Evolutionary conservation across 257 asterid genomes (phyloP).

Genomic region (Sherardia arvensis): DNA sequence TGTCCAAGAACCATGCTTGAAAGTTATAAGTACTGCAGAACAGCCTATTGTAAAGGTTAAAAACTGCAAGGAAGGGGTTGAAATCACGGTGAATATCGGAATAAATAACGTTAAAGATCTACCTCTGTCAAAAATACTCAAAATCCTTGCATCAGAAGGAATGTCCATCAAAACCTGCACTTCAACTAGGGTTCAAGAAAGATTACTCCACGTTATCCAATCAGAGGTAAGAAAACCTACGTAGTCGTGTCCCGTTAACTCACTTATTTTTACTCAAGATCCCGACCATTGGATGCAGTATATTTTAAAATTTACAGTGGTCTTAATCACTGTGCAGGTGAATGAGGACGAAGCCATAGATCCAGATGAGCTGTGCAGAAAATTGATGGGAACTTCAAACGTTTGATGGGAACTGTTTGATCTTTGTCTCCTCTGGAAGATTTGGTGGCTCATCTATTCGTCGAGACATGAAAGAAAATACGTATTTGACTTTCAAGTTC

Average conservation of each 20-base stretch:
- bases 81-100: constrained; percentile 27
- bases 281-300: too few relatives aligned
- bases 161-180: constrained; percentile 27
- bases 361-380: constrained; percentile 11
- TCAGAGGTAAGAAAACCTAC: constrained; percentile 31
- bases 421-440: background rate
- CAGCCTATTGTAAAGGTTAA: constrained; percentile 23
- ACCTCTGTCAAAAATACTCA: constrained; percentile 30
- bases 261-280: too few relatives aligned
- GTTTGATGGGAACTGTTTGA: background rate
- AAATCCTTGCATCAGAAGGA: constrained; percentile 22
- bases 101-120: background rate
- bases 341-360: constrained; percentile 4
- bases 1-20: background rate
- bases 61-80: constrained; percentile 28
- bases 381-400: constrained; percentile 10
- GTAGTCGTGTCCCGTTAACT: background rate
- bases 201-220: constrained; percentile 28
- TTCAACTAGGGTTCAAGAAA: constrained; percentile 28
- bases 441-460: background rate
- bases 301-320: too few relatives aligned
- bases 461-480: background rate
- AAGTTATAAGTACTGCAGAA: background rate
- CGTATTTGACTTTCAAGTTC: background rate
- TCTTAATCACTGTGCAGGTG: constrained; percentile 13